Base-by-base conservation (phyloP, 108 stramenopile genomes). In the Craspedostauros australis region DNA sequence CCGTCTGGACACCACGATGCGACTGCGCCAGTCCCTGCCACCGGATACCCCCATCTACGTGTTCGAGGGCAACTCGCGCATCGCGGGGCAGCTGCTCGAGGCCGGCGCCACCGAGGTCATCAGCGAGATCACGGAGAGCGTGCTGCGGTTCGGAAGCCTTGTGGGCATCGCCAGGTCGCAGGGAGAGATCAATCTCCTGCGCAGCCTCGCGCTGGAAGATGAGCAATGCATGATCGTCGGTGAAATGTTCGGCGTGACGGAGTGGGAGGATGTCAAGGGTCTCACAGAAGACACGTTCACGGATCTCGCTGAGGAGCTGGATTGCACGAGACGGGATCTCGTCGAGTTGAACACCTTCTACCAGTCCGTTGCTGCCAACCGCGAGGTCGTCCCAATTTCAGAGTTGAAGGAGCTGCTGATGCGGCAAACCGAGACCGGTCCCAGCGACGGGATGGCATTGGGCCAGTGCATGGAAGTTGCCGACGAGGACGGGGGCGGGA, bases 41-140 rank as follows among this genome's bases (percentile, higher is more conserved):
- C 74, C 75, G 19, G 61, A 42, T 2, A 73, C 76, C 44, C 79
- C 79, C 1, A 84, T 84, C 28, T 79, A 76, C 42, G 83, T 76
- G n/a, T 49, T 76, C 7, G 72, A 69, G 23, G 63, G 75, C 7
- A 53, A 61, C 20, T 39, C 36, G 25, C 30, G 42, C 15, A 36
- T 27, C 6, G 66, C 50, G 11, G 54, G 74, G 57, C 46, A 74
- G 32, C 60, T 83, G 23, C 46, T 79, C 3, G 58, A 74, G 39
- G 78, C 77, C 19, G 82, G 82, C 38, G 82, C 82, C 26, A 79
- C 77, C 2, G 82, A 79, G 46, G 72, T 83, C 8, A 71, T 83
- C 46, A 52, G 45, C 39, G 72, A 73, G 25, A 37, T 29, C 16
- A 54, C 57, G 20, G 67, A 68, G 43, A 53, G 57, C 2, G 54